phyloP scores from a whole-genome alignment of 2,329 filamentous ascomycete genomes.

The Annulohypoxylon truncatum region DNA sequence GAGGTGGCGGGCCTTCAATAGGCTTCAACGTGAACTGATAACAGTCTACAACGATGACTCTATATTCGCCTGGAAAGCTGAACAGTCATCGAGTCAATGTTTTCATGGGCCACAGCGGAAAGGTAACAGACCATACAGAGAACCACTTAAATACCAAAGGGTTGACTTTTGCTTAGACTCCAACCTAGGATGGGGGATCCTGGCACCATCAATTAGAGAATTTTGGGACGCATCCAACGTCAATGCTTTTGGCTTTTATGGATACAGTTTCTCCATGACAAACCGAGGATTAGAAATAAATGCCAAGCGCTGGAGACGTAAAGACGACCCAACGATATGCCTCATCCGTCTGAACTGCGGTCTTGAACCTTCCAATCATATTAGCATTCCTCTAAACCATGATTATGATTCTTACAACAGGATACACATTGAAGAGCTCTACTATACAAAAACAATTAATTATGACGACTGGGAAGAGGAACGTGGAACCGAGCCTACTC shows the following conservation, averaged over 20 bases:
- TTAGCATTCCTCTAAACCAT: neutral
- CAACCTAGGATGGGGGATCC: conserved; percentile 5
- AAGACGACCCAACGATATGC: neutral
- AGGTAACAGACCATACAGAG: neutral
- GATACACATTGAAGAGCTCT: neutral
- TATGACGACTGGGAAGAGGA: neutral
- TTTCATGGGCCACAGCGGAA: neutral
- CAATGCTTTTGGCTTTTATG: conserved; percentile 10
- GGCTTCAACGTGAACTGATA: conserved; percentile 46
- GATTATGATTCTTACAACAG: neutral
- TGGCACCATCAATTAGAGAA: conserved; percentile 23
- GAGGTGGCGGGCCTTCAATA: conserved; percentile 36
- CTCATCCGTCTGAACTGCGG: neutral
- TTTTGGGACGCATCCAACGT: conserved; percentile 19
- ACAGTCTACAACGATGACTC: conserved; percentile 27
- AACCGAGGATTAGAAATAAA: conserved; percentile 20
- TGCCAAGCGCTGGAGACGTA: conserved; percentile 11
- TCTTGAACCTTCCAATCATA: neutral
- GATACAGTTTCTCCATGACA: conserved; percentile 21
- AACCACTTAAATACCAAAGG: neutral
- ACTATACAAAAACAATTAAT: neutral
- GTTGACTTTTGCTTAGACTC: neutral
- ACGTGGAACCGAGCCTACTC: neutral
- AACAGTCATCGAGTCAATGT: neutral
- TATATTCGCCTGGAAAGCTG: conserved; percentile 26